Evolutionary conservation across 306 rosid species (phyloP).

Genomic region (Vachellia collinsii): DNA sequence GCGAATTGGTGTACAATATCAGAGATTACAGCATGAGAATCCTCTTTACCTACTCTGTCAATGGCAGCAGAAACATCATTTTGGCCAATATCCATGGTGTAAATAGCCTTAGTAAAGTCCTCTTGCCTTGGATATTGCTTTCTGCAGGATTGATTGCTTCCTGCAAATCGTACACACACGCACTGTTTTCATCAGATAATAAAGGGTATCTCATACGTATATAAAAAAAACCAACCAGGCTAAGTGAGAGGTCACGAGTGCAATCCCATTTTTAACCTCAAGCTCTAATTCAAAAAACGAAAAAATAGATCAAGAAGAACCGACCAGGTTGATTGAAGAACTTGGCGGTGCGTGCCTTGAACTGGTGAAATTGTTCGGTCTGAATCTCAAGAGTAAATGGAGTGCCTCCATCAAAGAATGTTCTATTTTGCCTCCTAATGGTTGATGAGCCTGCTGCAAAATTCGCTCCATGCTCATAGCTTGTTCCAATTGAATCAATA

Average conservation of each 20-base stretch:
- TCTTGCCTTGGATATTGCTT: slow-evolving; percentile 56
- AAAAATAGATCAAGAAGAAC: not conserved
- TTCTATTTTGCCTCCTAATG: slow-evolving; percentile 55
- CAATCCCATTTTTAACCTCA: too few species aligned
- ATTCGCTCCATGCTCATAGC: slow-evolving; percentile 76
- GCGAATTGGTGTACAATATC: slow-evolving; percentile 55
- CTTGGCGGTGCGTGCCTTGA: slow-evolving; percentile 60
- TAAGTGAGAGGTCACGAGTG: too few species aligned
- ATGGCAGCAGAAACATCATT: slow-evolving; percentile 72
- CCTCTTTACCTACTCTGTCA: slow-evolving; percentile 40
- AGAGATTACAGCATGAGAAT: slow-evolving; percentile 45
- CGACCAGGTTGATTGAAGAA: slow-evolving; percentile 51
- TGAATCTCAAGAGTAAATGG: slow-evolving; percentile 79
- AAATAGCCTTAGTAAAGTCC: slow-evolving; percentile 73
- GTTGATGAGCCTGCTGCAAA: slow-evolving; percentile 86
- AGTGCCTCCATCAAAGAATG: slow-evolving; percentile 57
- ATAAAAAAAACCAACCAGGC: not conserved
- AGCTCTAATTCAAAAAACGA: too few species aligned
- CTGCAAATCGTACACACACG: slow-evolving; percentile 30
- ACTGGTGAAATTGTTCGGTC: slow-evolving; percentile 55
- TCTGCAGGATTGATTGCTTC: slow-evolving; percentile 27
- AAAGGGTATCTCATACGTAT: not conserved
- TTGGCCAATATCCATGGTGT: slow-evolving; percentile 80
- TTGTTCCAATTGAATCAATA: slow-evolving; percentile 73
- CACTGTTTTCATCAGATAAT: not conserved